Base-by-base conservation (phyloP, 768 basidiomycete genomes). In the Termitomyces sp. region DNA sequence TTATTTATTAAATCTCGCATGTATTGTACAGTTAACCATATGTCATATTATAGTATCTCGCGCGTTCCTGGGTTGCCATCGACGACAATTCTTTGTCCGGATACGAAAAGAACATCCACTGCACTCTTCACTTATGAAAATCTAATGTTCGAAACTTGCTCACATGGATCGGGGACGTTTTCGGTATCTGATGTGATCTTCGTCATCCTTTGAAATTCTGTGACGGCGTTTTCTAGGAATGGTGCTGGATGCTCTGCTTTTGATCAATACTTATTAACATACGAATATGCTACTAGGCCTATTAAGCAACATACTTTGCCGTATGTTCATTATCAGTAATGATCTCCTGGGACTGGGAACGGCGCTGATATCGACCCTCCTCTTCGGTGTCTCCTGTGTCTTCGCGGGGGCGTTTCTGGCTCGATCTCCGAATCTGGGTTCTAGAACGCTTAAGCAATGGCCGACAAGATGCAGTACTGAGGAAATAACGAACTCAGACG, bases 101-200 rank as follows among this genome's bases (percentile, higher is more conserved):
- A 31, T n/a, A n/a, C 16, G n/a, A 29, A 7, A 29, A 29, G 29
- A 29, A 29, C 29, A 7, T 44, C 19, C 25, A 6, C 19, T 23
- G 42, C n/a, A n/a, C n/a, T n/a, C n/a, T n/a, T n/a, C n/a, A n/a
- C n/a, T n/a, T n/a, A n/a, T n/a, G n/a, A n/a, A n/a, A n/a, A n/a
- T n/a, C n/a, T n/a, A n/a, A n/a, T n/a, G n/a, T n/a, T n/a, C n/a
- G n/a, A n/a, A n/a, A n/a, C n/a, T n/a, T n/a, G n/a, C n/a, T n/a
- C n/a, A n/a, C 29, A 29, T 35, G 34, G 10, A 35, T 4, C 58
- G 58, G 9, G 29, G 42, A 25, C 56, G 60, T 10, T 58, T 48
- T 19, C 34, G 38, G 31, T 61, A 58, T 53, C 58, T 51, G 32
- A 17, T 42, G 14, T 59, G 47, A 19, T 60, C 59, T 14, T 52